These are phyloP conservation scores for Celoporthe dispersa DNA, from an alignment of 2,329 filamentous ascomycete genomes.

Conservation along the genomic window DNA sequence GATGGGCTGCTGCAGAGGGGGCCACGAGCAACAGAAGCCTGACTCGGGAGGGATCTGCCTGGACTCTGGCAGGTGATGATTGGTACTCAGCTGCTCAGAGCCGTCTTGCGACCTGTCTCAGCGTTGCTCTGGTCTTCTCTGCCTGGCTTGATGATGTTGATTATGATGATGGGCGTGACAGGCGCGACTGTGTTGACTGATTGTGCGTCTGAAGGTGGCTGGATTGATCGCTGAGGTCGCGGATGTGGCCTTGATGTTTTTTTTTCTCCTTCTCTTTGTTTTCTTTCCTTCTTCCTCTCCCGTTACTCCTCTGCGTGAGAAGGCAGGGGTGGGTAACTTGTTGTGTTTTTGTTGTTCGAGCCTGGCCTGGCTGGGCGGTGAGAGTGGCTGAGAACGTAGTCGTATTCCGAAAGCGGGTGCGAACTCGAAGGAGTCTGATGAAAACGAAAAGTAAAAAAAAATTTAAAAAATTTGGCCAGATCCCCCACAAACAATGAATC, in stretches of 20 bases:
- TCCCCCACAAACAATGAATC: conserved; percentile 5
- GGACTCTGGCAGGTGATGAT: conserved; percentile 15
- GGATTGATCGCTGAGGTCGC: not conserved
- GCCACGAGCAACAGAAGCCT: conserved; percentile 30
- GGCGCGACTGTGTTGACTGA: not conserved
- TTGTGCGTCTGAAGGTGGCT: not conserved
- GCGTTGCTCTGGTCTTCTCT: conserved; percentile 17
- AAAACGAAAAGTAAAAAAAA: conserved; percentile 9
- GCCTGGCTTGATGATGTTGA: not conserved
- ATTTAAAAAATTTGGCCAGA: not conserved
- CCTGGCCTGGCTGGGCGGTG: not conserved
- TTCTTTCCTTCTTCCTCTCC: no score
- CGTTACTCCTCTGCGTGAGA: not conserved
- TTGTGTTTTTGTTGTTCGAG: not conserved
- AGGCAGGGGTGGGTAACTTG: not conserved
- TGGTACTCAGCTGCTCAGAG: conserved; percentile 25
- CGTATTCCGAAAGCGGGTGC: conserved; percentile 28
- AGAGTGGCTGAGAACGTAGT: conserved; percentile 28
- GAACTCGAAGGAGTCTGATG: not conserved
- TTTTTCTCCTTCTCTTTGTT: no score
- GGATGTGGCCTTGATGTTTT: not conserved
- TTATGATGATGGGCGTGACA: not conserved
- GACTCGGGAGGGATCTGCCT: conserved; percentile 17
- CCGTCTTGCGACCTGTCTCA: conserved; percentile 29
- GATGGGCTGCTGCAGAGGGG: conserved; percentile 17